Conservation (phyloP, 2,329 filamentous ascomycete genomes). For the Scleromitrula shiraiana region DNA sequence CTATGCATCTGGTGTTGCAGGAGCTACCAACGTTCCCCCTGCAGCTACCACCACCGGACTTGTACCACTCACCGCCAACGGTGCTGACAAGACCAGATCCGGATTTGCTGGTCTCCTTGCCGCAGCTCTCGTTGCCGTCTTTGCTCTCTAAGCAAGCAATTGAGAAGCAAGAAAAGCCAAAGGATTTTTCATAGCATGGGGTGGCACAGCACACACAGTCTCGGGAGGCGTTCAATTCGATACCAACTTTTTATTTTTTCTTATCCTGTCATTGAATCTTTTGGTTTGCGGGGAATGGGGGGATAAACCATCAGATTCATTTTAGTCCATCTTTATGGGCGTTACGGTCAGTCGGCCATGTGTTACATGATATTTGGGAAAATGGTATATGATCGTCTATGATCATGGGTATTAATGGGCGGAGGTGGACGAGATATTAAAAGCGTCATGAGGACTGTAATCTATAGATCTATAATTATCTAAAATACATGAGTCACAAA, state of each 20-base stretch:
- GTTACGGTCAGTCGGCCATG: conserved; percentile 22
- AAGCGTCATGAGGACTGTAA: no score
- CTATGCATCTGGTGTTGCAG: conserved; percentile 1
- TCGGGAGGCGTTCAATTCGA: conserved; percentile 15
- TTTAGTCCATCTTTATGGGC: conserved; percentile 17
- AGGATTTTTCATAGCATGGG: no score
- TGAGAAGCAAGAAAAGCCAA: no score
- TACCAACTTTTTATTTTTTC: conserved; percentile 14
- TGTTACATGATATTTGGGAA: background rate
- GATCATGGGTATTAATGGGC: no score
- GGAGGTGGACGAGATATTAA: no score
- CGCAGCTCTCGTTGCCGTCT: conserved; percentile 21
- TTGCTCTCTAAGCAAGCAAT: conserved; percentile 23
- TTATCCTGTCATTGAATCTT: background rate
- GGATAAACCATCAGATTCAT: background rate
- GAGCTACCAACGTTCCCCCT: conserved; percentile 20
- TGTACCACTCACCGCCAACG: conserved; percentile 31
- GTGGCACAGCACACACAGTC: background rate
- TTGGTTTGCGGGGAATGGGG: background rate
- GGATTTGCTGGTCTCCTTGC: conserved; percentile 22
- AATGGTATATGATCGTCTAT: no score
- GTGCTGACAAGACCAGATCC: conserved; percentile 22
- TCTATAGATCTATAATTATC: no score
- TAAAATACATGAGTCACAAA: no score
- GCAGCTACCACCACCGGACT: conserved; percentile 28